Conservation (phyloP, 23 red algal species). For the Gracilaria caudata region DNA sequence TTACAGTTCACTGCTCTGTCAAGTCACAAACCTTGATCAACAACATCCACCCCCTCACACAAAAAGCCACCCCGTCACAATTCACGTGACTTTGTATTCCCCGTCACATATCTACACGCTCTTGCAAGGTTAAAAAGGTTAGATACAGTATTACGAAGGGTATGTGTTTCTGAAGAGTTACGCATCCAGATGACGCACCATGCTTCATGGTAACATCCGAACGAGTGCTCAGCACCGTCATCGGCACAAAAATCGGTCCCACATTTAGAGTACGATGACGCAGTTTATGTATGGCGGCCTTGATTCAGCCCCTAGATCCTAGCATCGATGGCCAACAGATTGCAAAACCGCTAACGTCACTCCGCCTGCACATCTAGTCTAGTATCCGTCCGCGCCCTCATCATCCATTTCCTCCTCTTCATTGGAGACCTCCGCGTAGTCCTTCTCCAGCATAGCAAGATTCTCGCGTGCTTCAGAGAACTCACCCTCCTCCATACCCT, state of each 20-base stretch:
- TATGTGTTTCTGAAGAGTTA: too few relatives aligned
- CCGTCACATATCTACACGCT: not conserved
- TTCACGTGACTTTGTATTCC: not conserved
- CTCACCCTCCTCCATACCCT: slow-evolving; percentile 99
- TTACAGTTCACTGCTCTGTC: too few relatives aligned
- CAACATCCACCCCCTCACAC: too few relatives aligned
- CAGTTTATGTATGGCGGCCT: slow-evolving; percentile 6
- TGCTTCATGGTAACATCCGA: too few relatives aligned
- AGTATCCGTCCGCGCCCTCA: slow-evolving; percentile 61
- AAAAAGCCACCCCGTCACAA: not conserved
- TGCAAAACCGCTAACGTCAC: slow-evolving; percentile 15
- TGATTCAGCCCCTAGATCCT: not conserved
- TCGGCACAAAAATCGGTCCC: too few relatives aligned
- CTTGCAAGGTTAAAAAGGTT: too few relatives aligned
- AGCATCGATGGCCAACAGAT: slow-evolving; percentile 4
- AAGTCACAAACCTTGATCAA: too few relatives aligned
- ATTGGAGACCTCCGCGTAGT: slow-evolving; percentile 94
- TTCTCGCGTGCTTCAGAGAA: slow-evolving; percentile 98
- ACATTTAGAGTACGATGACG: not conserved
- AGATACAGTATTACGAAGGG: too few relatives aligned
- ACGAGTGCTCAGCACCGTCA: too few relatives aligned
- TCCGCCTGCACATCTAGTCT: not conserved
- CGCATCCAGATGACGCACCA: too few relatives aligned
- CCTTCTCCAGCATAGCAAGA: slow-evolving; percentile 90
- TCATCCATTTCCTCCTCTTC: slow-evolving; percentile 87